Conservation (phyloP, 2,329 filamentous ascomycete genomes). For the Colletotrichum sp. region DNA sequence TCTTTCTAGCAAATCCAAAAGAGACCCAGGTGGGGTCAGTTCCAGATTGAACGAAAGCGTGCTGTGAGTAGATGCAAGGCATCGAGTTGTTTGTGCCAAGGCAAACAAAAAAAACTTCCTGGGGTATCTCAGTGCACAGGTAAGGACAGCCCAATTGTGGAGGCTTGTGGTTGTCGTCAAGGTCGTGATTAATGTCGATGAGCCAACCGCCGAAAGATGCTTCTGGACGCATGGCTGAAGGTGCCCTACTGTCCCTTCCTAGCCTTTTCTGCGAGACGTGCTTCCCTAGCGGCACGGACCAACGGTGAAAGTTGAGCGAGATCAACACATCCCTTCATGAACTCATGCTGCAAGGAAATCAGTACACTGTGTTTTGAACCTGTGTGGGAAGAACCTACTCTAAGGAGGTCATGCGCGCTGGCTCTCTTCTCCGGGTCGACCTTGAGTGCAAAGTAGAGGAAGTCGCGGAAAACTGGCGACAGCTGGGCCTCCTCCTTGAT, state of each 20-base stretch:
- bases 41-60: background rate
- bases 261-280: constrained; percentile 84
- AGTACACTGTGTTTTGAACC: background rate
- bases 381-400: constrained; percentile 63
- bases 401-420: constrained; percentile 89
- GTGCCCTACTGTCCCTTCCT: constrained; percentile 59
- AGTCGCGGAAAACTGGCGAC: constrained; percentile 84
- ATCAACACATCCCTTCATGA: constrained; percentile 79
- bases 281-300: constrained; percentile 83
- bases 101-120: constrained; percentile 10
- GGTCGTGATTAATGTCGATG: constrained; percentile 17
- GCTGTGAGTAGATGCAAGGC: background rate
- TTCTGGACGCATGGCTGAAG: constrained; percentile 6
- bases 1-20: background rate
- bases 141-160: constrained; percentile 2
- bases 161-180: constrained; percentile 16
- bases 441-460: constrained; percentile 90
- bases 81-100: background rate
- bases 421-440: constrained; percentile 97
- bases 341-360: constrained; percentile 66
- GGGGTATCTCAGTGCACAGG: constrained; percentile 19
- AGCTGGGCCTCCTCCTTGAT: constrained; percentile 93
- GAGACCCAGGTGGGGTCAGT: background rate
- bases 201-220: constrained; percentile 18
- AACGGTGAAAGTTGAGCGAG: constrained; percentile 81